phyloP scores from a whole-genome alignment of 2,329 filamentous ascomycete genomes.

The Teratosphaeria pseudoeucalypti region DNA sequence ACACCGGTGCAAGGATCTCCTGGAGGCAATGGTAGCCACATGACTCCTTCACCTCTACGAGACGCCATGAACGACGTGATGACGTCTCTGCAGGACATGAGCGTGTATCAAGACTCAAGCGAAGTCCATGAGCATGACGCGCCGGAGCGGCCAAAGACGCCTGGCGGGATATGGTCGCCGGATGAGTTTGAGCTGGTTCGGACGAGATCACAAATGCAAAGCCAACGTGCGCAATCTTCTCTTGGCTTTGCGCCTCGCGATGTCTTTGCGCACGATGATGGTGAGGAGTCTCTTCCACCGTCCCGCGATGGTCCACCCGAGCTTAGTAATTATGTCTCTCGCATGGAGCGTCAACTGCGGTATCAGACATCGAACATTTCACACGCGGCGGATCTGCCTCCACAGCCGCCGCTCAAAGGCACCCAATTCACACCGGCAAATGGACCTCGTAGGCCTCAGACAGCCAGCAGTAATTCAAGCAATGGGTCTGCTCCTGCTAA shows the following conservation, averaged over 20 bases:
- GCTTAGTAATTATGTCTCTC: constrained; percentile 75
- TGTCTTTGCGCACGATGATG: constrained; percentile 32
- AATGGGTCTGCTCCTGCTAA: constrained; percentile 10
- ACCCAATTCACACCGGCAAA: constrained; percentile 12
- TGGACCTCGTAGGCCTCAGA: constrained; percentile 14
- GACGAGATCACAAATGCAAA: constrained; percentile 22
- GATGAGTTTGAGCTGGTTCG: constrained; percentile 63
- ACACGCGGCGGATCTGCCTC: constrained; percentile 27
- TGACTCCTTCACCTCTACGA: constrained; percentile 79
- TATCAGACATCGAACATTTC: constrained; percentile 49
- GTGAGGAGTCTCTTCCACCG: constrained; percentile 37
- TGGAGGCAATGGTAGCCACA: constrained; percentile 31
- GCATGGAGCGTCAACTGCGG: constrained; percentile 77
- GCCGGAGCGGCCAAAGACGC: constrained; percentile 35
- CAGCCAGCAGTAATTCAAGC: constrained; percentile 19
- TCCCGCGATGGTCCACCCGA: constrained; percentile 50
- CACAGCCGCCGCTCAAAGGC: constrained; percentile 22
- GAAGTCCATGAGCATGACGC: constrained; percentile 29
- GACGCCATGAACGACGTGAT: constrained; percentile 98
- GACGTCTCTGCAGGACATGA: constrained; percentile 84
- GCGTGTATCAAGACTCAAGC: constrained; percentile 44
- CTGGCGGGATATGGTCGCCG: constrained; percentile 75
- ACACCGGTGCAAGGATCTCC: constrained; percentile 62
- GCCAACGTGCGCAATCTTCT: constrained; percentile 57
- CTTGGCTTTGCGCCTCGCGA: constrained; percentile 50